Base-by-base conservation (phyloP, 345 rosid genomes). In the Pugionium dolabratum region DNA sequence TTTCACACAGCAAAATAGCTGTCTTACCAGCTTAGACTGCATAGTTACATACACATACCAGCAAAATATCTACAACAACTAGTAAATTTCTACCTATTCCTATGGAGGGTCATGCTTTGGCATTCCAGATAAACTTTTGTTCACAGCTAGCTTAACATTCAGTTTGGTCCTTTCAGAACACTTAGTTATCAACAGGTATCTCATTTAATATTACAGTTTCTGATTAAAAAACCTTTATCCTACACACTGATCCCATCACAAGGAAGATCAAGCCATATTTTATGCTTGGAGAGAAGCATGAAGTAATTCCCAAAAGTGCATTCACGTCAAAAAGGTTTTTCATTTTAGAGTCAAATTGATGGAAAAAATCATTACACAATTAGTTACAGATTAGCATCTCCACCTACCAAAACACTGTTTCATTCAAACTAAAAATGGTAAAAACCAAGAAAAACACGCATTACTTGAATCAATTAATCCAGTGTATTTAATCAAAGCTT, bases 51-150 rank as follows among this genome's bases (percentile, higher is more conserved):
- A 62, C 35, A 46, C 46, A 64, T 33, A 64, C 33, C 52, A 65
- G 34, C 35, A 39, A 46, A 26, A 7, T 37, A 47, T 27, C 71
- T 72, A 72, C 54, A 53, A 36, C 62, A 73, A 11, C 69, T 59
- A 53, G 48, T 43, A 67, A 39, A 66, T 47, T 26, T 45, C 77
- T 67, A 74, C 72, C 77, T 74, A 74, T 60, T 47, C 54, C 73
- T 73, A 66, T 66, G 57, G 72, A 66, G 44, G 66, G 33, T 52
- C 67, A 73, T 53, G 77, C 68, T 66, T 58, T 46, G 72, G 72
- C 56, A 61, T 66, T 51, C 67, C 72, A 73, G 45, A 9, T 18
- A 60, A 73, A 53, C 44, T 52, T 66, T 59, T 32, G 26, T 54
- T 73, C 63, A 73, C 26, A 44, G 64, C 8, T 53, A 66, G 34